These are phyloP conservation scores for Cyathus olla DNA, from an alignment of 1,284 basidiomycete genomes.

Conservation along the genomic window DNA sequence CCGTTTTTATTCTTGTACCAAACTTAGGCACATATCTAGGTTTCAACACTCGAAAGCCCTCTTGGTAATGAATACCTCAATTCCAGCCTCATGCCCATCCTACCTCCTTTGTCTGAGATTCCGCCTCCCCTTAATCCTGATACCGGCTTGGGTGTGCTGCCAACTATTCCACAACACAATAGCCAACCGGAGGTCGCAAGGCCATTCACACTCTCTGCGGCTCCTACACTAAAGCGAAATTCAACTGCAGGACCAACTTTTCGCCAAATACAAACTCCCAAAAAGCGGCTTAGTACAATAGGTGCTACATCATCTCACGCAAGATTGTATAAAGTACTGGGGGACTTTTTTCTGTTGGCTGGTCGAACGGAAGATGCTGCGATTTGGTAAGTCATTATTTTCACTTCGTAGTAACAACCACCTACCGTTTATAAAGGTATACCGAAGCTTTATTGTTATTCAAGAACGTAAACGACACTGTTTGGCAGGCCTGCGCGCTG, in stretches of 20 bases:
- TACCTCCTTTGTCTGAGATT: constrained; percentile 70
- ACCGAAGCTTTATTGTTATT: constrained; percentile 83
- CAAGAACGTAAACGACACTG: constrained; percentile 77
- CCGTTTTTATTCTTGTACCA: background rate
- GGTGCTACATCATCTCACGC: constrained; percentile 81
- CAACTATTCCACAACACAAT: constrained; percentile 58
- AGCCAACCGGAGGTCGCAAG: constrained; percentile 69
- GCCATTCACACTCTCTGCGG: constrained; percentile 49
- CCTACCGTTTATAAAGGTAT: constrained; percentile 68
- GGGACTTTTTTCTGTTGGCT: constrained; percentile 87
- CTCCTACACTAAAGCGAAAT: constrained; percentile 62
- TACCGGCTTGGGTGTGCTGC: constrained; percentile 52
- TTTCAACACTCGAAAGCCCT: constrained; percentile 75
- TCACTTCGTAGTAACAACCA: constrained; percentile 5
- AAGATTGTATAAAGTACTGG: constrained; percentile 88
- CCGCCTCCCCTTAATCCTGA: constrained; percentile 63
- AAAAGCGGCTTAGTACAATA: constrained; percentile 72
- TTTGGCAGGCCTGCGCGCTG: constrained; percentile 89
- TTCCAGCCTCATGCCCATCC: constrained; percentile 65
- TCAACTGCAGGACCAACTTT: constrained; percentile 56
- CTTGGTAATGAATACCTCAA: constrained; percentile 83
- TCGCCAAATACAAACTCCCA: constrained; percentile 60
- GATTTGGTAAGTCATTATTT: constrained; percentile 67
- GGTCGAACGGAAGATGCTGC: constrained; percentile 86
- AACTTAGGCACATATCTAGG: constrained; percentile 47